These are phyloP conservation scores for Onygenales sp. DNA, from an alignment of 2,329 filamentous ascomycete species.

Conservation along the genomic window DNA sequence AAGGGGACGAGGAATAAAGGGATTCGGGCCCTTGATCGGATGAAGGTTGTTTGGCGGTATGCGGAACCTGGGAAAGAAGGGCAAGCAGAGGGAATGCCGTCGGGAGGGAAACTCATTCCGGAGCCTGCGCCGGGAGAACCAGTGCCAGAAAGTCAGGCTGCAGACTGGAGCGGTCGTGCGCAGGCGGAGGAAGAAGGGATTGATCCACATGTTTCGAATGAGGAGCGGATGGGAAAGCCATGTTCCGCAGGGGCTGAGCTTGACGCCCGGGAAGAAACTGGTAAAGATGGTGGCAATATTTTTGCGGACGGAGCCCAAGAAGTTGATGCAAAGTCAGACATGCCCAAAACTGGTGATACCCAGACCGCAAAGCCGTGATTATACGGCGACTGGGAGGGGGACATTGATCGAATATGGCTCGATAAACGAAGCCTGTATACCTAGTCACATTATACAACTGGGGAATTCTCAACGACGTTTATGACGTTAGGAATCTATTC, in stretches of 20 bases:
- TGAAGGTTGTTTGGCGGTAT: constrained; percentile 76
- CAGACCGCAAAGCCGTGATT: too few relatives aligned
- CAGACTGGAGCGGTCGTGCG: constrained; percentile 63
- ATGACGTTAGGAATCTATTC: too few relatives aligned
- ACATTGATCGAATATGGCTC: too few relatives aligned
- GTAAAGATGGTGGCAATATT: too few relatives aligned
- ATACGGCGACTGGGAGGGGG: too few relatives aligned
- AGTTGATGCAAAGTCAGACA: too few relatives aligned
- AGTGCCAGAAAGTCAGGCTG: constrained; percentile 58
- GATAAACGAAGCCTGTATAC: too few relatives aligned
- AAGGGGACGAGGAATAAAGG: constrained; percentile 82
- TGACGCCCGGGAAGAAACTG: too few relatives aligned
- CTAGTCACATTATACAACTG: too few relatives aligned
- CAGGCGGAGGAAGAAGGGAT: constrained; percentile 20
- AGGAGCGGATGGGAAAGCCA: neutral
- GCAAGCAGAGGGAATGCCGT: constrained; percentile 14
- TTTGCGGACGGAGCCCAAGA: too few relatives aligned
- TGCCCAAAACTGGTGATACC: too few relatives aligned
- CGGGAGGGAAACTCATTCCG: constrained; percentile 40
- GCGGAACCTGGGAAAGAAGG: constrained; percentile 16
- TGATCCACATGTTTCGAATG: neutral
- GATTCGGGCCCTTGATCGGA: constrained; percentile 65
- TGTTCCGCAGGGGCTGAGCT: neutral
- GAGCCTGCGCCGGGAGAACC: constrained; percentile 59
- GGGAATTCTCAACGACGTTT: too few relatives aligned